phyloP scores from a whole-genome alignment of 352 stramenopile species.

The Blastocystis sp. region DNA sequence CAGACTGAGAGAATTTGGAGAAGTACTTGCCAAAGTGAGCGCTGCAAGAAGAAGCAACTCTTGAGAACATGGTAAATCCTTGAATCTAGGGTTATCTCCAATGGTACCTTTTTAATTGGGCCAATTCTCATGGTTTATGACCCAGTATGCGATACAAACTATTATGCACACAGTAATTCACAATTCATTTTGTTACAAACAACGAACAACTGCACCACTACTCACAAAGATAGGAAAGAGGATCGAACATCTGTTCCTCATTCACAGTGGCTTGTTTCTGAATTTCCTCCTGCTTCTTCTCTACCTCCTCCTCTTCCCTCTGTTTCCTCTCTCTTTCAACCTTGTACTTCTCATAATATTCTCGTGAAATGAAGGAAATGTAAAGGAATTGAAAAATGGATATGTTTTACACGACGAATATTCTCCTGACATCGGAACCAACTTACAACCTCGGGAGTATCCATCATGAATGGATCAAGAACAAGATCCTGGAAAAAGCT shows the following conservation, averaged over 20 bases:
- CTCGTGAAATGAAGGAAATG: conserved; percentile 7
- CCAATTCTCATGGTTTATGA: too few relatives aligned
- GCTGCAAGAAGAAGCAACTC: background rate
- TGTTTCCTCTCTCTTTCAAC: conserved; percentile 15
- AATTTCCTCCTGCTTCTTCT: conserved; percentile 2
- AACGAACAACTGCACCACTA: too few relatives aligned
- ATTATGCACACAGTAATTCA: too few relatives aligned
- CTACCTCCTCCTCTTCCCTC: background rate
- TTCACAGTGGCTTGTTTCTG: background rate
- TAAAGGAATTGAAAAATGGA: background rate
- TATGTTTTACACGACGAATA: conserved; percentile 58
- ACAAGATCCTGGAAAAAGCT: conserved; percentile 59
- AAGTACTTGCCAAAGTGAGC: background rate
- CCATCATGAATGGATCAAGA: conserved; percentile 60
- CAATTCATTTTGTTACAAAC: too few relatives aligned
- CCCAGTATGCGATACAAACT: too few relatives aligned
- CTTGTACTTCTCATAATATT: conserved; percentile 58
- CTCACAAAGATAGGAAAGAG: conserved; percentile 23
- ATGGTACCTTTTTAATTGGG: too few relatives aligned
- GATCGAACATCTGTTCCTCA: conserved; percentile 17
- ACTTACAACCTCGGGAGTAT: conserved; percentile 58
- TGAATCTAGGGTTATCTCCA: too few relatives aligned
- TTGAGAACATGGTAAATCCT: background rate
- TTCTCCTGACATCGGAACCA: conserved; percentile 63
- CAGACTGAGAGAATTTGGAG: background rate